Base-by-base conservation (phyloP, 176 grass and related monocot genomes). In the Cymbopogon citratus region DNA sequence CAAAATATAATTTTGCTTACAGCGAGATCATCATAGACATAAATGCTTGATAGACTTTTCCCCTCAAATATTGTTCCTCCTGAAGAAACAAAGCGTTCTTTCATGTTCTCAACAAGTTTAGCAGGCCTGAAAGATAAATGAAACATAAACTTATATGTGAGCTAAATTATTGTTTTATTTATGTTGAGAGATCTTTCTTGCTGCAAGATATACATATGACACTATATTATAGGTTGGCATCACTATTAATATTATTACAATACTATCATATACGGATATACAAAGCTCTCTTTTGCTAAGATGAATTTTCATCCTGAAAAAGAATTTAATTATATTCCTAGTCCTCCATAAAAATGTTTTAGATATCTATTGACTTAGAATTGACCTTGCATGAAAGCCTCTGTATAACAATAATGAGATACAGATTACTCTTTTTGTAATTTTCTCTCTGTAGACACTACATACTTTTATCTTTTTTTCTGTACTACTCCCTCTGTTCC, bases 61-160 rank as follows among this genome's bases (percentile, higher is more conserved):
- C 74, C 84, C 86, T 98, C 95, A 14, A 91, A 94, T 63, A 94
- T 69, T n/a, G 27, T 16, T 75, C 95, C 95, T 75, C 92, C 92
- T 77, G 86, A 98, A 15, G 84, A 89, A 86, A 92, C 49, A 66
- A 98, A 98, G 26, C 86, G 88, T 27, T 86, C 86, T 89, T 98
- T 98, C 74, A 98, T 90, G 62, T 83, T 89, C 25, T 94, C 95
- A 48, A 98, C 78, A 81, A 98, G 88, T 75, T 88, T 93, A 63
- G 76, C 90, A 76, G 95, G 95, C 87, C 94, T 97, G 65, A 57
- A n/a, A 69, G 7, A 64, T 59, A 65, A 24, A 70, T 67, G 60
- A 29, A 51, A 24, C 63, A 70, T 62, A 72, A 38, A 51, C 35
- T 78, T 25, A 83, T 13, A 69, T 8, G 54, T 81, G 15, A 85